phyloP scores from a whole-genome alignment of 129 eudicot genomes.

The Ambrosia artemisiifolia region DNA sequence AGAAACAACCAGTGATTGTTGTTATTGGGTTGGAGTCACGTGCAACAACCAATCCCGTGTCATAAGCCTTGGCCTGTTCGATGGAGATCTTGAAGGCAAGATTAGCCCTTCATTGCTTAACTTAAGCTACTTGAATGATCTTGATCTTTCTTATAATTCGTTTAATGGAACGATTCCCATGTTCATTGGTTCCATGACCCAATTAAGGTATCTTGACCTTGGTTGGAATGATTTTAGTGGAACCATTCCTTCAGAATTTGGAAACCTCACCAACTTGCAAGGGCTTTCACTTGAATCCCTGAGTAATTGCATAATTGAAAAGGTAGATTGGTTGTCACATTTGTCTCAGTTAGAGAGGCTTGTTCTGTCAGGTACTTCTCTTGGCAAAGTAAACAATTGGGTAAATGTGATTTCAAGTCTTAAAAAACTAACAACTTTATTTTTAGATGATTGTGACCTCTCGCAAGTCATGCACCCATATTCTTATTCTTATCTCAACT shows the following conservation, averaged over 20 bases:
- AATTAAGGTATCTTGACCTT: background rate
- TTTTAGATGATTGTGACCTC: background rate
- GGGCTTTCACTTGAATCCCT: too few species aligned
- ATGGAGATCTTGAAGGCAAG: background rate
- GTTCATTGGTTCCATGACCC: too few species aligned
- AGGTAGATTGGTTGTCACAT: background rate
- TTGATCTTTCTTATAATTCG: background rate
- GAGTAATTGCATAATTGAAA: too few species aligned
- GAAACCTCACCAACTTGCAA: too few species aligned
- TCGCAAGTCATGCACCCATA: conserved; percentile 4
- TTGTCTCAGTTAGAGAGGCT: too few species aligned
- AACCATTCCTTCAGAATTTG: background rate
- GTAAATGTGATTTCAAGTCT: background rate
- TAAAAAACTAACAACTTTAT: background rate
- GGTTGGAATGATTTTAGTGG: background rate
- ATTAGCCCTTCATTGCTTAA: conserved; percentile 32
- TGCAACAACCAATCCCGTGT: conserved; percentile 25
- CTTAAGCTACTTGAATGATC: conserved; percentile 8
- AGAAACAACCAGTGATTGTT: background rate
- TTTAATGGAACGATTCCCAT: too few species aligned
- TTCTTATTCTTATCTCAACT: background rate
- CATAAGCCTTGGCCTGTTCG: background rate
- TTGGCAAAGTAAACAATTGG: background rate
- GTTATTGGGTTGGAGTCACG: conserved; percentile 13
- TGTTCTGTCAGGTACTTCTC: background rate